Base-by-base conservation (phyloP, 805 yeast species). In the Candida maesae region DNA sequence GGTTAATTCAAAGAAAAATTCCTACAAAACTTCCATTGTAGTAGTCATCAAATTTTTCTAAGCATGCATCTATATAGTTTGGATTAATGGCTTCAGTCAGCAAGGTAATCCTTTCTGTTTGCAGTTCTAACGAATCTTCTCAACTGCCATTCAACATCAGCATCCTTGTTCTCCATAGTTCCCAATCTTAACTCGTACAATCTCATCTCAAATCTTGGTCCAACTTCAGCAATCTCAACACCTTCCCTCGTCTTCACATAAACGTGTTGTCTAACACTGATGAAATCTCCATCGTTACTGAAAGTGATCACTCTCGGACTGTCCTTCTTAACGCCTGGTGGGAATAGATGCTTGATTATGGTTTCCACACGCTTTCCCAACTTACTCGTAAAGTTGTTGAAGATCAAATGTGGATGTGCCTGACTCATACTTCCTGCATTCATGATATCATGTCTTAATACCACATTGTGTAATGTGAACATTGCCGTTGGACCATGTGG, bases 151-250 rank as follows among this genome's bases (percentile, higher is more conserved):
- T 93, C 99, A n/a, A 87, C 79, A 58, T 93, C 99, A 10, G 97
- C 96, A 62, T 93, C 97, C 66, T 86, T 86, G 61, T 91, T 89
- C 53, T 93, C 99, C 48, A 91, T 64, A 32, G 96, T 87, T 3
- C 99, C 97, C 51, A 93, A 71, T 56, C 81, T 76, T 50, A 93
- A 67, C 63, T 91, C 97, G 61, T 79, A 93, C 50, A 93, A 67
- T 60, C 89, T 78, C 98, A 93, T 90, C 65, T 93, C 99, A 55
- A 93, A 93, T 48, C 99, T 72, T n/a, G 99, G 99, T 0, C 99
- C 99, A 27, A 93, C 84, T 61, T 93, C 99, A 44, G 96, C 90
- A 42, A 93, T 65, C 61, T 93, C 98, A 2, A 89, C 96, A 26
- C 79, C 74, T 47, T 89, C 96, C 52, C 83, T 81, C 0, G 96